Percentiles rank a stretch among this genome's conserved stretches.
Evolutionary conservation across 2,329 filamentous ascomycete genomes (phyloP).

Genomic region (Hypoxylon sp.): DNA sequence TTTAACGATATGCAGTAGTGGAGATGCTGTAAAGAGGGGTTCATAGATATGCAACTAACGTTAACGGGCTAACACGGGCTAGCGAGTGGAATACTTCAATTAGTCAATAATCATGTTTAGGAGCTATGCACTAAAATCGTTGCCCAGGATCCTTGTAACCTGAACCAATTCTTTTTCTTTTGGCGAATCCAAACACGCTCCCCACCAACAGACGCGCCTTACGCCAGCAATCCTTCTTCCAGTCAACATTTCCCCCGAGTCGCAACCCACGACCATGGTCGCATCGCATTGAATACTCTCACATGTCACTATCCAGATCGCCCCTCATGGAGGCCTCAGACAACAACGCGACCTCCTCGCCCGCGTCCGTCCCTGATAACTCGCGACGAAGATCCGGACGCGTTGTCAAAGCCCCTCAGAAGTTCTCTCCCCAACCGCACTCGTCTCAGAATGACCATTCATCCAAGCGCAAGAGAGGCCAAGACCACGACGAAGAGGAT

Average conservation of each 20-base stretch:
- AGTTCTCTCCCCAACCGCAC: slow-evolving; percentile 63
- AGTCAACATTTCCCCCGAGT: slow-evolving; percentile 27
- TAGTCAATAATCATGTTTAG: slow-evolving; percentile 13
- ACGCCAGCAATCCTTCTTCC: slow-evolving; percentile 18
- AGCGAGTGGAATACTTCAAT: no score
- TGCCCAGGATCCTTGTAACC: slow-evolving; percentile 5
- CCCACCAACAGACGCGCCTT: slow-evolving; percentile 33
- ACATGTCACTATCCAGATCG: slow-evolving; percentile 53
- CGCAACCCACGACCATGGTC: slow-evolving; percentile 35
- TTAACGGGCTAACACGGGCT: background rate
- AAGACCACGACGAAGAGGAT: slow-evolving; percentile 56
- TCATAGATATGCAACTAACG: background rate
- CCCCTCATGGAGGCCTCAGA: slow-evolving; percentile 63
- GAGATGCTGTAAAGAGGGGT: background rate
- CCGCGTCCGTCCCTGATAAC: slow-evolving; percentile 56
- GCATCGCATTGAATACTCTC: slow-evolving; percentile 40
- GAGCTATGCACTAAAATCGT: background rate
- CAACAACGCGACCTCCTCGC: slow-evolving; percentile 62
- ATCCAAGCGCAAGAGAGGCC: slow-evolving; percentile 65
- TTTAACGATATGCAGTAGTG: no score
- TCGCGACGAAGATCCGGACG: slow-evolving; percentile 73
- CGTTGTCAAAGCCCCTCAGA: slow-evolving; percentile 67
- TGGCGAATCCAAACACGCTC: slow-evolving; percentile 35
- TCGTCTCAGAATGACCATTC: slow-evolving; percentile 44
- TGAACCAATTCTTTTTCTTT: slow-evolving; percentile 9